Conservation (phyloP, 2,329 filamentous ascomycete species). For the Fonsecaea pedrosoi region DNA sequence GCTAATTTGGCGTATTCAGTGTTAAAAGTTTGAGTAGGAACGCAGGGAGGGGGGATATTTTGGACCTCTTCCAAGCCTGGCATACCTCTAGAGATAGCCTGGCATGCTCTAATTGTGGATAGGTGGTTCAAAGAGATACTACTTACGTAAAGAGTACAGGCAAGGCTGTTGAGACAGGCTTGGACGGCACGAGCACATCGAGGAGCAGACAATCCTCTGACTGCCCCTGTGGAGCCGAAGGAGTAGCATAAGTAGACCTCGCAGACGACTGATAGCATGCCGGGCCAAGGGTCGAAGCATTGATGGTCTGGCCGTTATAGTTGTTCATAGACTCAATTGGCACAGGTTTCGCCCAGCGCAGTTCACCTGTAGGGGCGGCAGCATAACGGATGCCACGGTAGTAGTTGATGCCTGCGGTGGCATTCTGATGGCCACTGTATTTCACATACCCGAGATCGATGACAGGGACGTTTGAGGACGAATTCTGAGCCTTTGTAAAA, state of each 20-base stretch:
- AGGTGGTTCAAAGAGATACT: background rate
- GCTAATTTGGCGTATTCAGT: background rate
- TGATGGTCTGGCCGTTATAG: conserved; percentile 26
- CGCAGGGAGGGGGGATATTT: background rate
- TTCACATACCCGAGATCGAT: conserved; percentile 28
- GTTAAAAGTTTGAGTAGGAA: conserved; percentile 11
- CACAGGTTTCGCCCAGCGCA: conserved; percentile 26
- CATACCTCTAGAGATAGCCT: background rate
- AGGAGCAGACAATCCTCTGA: conserved; percentile 28
- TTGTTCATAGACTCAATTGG: conserved; percentile 29
- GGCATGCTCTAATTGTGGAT: background rate
- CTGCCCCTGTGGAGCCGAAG: conserved; percentile 21
- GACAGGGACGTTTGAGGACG: conserved; percentile 19
- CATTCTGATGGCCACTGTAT: conserved; percentile 27
- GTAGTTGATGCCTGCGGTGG: conserved; percentile 29
- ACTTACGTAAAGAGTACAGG: conserved; percentile 36
- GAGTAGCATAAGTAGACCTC: conserved; percentile 8
- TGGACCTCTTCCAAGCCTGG: no score
- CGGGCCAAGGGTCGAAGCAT: conserved; percentile 22
- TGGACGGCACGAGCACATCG: conserved; percentile 22
- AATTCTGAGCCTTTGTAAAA: conserved; percentile 9
- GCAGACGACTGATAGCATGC: conserved; percentile 23
- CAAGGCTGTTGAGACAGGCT: conserved; percentile 23
- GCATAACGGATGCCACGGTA: conserved; percentile 29
- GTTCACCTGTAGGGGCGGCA: conserved; percentile 24